Conservation (phyloP, 108 stramenopile genomes). For the Craspedostauros australis region DNA sequence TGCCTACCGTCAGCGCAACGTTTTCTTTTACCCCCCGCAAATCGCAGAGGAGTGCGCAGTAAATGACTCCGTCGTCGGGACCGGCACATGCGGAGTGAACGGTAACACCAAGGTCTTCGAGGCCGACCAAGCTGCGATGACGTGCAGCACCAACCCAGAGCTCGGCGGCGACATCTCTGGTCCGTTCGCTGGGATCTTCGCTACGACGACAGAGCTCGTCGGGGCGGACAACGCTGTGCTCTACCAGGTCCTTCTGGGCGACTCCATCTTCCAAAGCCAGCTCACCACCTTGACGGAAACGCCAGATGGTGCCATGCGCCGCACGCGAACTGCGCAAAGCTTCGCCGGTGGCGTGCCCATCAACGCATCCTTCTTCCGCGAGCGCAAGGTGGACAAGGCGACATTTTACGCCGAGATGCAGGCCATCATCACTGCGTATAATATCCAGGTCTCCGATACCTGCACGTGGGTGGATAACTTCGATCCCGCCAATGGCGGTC, state of each 20-base stretch:
- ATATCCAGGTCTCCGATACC: constrained; percentile 18
- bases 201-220: constrained; percentile 19
- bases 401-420: constrained; percentile 21
- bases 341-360: constrained; percentile 11
- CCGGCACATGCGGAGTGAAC: constrained; percentile 32
- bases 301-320: background rate
- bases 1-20: constrained; percentile 39
- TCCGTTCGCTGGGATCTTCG: background rate
- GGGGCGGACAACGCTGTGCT: constrained; percentile 36
- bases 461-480: constrained; percentile 17
- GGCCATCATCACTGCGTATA: constrained; percentile 11
- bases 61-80: constrained; percentile 11
- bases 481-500: no score
- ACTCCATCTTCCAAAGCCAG: constrained; percentile 32
- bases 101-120: constrained; percentile 32
- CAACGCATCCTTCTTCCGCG: constrained; percentile 31
- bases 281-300: constrained; percentile 29
- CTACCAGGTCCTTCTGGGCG: constrained; percentile 28
- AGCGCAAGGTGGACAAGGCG: constrained; percentile 24
- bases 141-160: background rate
- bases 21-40: constrained; percentile 36
- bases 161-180: constrained; percentile 28
- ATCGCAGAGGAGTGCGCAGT: constrained; percentile 3
- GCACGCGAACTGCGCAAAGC: constrained; percentile 37
- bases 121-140: constrained; percentile 33